Conservation (phyloP, 73 alveolate species). For the Paramecium sonneborni region DNA sequence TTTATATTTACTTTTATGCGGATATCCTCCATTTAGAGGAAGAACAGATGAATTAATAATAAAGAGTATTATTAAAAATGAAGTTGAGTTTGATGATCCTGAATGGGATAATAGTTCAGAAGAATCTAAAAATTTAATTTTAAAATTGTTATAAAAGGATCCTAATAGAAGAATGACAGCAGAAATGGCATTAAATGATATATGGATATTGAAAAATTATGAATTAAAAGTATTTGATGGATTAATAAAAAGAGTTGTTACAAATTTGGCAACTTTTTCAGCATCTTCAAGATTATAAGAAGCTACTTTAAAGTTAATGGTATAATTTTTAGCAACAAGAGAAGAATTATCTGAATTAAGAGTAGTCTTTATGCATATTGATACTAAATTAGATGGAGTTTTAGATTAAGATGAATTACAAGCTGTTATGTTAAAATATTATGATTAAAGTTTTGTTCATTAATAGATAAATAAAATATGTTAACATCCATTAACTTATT, state of each 20-base stretch:
- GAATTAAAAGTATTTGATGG: neutral
- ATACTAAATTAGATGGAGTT: conserved; percentile 21
- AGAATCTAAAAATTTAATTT: conserved; percentile 72
- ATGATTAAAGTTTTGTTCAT: neutral
- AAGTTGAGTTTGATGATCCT: conserved; percentile 64
- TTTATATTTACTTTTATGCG: conserved; percentile 67
- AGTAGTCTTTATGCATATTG: neutral
- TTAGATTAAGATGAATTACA: conserved; percentile 34
- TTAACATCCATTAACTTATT: neutral
- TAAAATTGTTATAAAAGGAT: conserved; percentile 60
- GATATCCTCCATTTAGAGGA: conserved; percentile 76
- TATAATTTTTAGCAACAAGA: conserved; percentile 36
- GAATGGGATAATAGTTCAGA: conserved; percentile 68
- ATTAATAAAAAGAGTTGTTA: neutral
- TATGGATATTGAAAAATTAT: conserved; percentile 69
- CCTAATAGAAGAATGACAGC: conserved; percentile 83
- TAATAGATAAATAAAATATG: neutral
- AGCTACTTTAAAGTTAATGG: conserved; percentile 8
- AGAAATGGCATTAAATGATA: conserved; percentile 80
- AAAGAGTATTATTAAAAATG: neutral
- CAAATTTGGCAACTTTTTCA: neutral
- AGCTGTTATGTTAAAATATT: neutral
- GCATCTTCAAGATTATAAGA: conserved; percentile 28
- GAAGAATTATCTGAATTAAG: conserved; percentile 48
- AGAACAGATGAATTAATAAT: conserved; percentile 62